These are phyloP conservation scores for Penicillium paneum DNA, from an alignment of 2,329 filamentous ascomycete genomes.

Conservation along the genomic window DNA sequence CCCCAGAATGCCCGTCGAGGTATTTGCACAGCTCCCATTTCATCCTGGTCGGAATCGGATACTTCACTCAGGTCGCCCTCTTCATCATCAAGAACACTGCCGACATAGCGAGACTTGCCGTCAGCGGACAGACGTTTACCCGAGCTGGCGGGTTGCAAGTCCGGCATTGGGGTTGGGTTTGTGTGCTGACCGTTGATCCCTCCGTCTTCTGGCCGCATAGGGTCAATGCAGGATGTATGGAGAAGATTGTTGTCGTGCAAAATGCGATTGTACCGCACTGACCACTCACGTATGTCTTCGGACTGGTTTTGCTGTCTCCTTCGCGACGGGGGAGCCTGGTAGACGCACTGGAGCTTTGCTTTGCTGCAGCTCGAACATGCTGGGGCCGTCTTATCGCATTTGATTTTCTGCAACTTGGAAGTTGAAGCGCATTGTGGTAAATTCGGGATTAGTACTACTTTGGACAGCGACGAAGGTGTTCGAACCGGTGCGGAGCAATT, in stretches of 20 bases:
- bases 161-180: not conserved
- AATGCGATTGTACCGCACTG: conserved; percentile 43
- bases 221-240: not conserved
- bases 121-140: conserved; percentile 8
- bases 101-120: conserved; percentile 45
- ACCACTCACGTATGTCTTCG: conserved; percentile 32
- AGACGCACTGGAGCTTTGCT: conserved; percentile 39
- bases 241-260: conserved; percentile 31
- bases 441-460: not conserved
- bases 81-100: conserved; percentile 31
- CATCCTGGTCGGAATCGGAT: conserved; percentile 19
- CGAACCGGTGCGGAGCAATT: not conserved
- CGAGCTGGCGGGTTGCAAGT: not conserved
- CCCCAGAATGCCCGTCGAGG: not conserved
- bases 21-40: not conserved
- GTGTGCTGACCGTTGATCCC: not conserved
- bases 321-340: conserved; percentile 40
- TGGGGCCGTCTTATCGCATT: conserved; percentile 37
- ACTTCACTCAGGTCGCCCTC: conserved; percentile 27
- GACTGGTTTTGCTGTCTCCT: conserved; percentile 39
- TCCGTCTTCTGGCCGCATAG: not conserved
- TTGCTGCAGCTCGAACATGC: conserved; percentile 37
- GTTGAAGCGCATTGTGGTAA: conserved; percentile 8
- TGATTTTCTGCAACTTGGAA: conserved; percentile 39
- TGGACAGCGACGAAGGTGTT: not conserved